Conservation (phyloP, 306 rosid species). For the Gastrolobium villosum region DNA sequence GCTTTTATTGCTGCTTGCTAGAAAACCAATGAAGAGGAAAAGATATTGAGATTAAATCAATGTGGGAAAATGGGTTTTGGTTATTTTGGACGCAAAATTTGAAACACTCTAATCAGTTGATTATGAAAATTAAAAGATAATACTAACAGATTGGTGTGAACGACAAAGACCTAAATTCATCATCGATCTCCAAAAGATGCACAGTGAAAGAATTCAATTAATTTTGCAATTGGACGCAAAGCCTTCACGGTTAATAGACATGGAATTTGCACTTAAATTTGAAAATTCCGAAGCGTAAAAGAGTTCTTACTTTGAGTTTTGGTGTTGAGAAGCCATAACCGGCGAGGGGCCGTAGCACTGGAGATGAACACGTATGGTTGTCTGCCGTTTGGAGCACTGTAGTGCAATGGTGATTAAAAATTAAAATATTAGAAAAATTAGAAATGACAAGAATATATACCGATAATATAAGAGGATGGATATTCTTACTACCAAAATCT, state of each 20-base stretch:
- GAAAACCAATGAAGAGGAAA: neutral
- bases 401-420: too few relatives aligned
- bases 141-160: constrained; percentile 52
- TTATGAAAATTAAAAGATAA: neutral
- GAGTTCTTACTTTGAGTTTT: neutral
- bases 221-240: neutral
- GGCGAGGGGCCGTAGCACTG: neutral
- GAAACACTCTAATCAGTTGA: constrained; percentile 19
- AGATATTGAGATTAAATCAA: neutral
- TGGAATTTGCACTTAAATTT: neutral
- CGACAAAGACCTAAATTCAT: constrained; percentile 55
- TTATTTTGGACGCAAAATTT: neutral
- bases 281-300: neutral
- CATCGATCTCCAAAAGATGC: constrained; percentile 12
- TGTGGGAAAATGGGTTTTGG: neutral
- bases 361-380: neutral
- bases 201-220: constrained; percentile 4
- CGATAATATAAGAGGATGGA: too few relatives aligned
- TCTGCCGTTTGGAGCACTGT: neutral
- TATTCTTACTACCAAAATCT: too few relatives aligned
- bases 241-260: neutral
- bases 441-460: too few relatives aligned
- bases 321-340: constrained; percentile 16
- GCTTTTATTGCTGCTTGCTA: neutral
- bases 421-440: too few relatives aligned